Evolutionary conservation across 2,329 filamentous ascomycete genomes (phyloP).

Genomic region (Scedosporium minutisporum): DNA sequence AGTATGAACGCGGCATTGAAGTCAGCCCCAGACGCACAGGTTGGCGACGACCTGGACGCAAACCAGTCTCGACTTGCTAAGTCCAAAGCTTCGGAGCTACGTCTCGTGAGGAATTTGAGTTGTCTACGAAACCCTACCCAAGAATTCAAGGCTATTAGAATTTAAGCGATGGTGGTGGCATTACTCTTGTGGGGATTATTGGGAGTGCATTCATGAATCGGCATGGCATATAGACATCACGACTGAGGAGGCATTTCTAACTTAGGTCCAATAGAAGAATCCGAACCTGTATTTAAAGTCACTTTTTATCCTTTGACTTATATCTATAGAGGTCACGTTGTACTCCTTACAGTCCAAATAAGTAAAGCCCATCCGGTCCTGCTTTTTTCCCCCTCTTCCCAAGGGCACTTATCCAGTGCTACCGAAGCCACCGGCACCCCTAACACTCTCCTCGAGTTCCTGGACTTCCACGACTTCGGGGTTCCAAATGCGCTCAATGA

Average conservation of each 20-base stretch:
- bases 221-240: background rate
- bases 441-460: constrained; percentile 79
- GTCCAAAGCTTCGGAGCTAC: constrained; percentile 82
- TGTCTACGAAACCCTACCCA: constrained; percentile 58
- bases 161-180: background rate
- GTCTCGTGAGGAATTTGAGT: constrained; percentile 65
- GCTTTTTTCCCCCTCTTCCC: background rate
- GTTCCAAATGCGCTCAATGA: constrained; percentile 89
- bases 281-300: background rate
- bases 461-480: constrained; percentile 85
- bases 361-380: background rate
- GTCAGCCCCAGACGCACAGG: constrained; percentile 22
- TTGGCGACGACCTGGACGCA: constrained; percentile 31
- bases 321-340: background rate
- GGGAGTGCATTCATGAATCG: background rate
- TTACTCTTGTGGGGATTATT: background rate
- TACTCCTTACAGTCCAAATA: background rate
- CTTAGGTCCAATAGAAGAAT: background rate
- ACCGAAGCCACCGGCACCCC: constrained; percentile 84
- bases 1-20: constrained; percentile 43
- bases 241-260: background rate
- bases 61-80: constrained; percentile 56
- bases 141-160: constrained; percentile 47
- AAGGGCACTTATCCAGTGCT: constrained; percentile 54
- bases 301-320: no score